These are phyloP conservation scores for Rugosomyces carneus DNA, from an alignment of 1,284 basidiomycete genomes.

Conservation along the genomic window DNA sequence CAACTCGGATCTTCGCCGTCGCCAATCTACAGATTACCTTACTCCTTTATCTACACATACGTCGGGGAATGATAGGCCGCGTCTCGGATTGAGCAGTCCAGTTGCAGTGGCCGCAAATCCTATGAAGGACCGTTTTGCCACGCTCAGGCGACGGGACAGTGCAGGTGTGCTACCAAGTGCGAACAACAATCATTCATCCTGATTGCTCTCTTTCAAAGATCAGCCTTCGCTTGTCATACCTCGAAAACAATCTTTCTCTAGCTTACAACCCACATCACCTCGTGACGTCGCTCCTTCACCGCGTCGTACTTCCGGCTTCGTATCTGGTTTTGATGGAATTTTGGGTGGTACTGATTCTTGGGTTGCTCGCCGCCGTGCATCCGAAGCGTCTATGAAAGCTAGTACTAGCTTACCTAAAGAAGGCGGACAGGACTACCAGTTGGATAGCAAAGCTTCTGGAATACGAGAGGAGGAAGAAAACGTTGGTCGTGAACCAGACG, in stretches of 20 bases:
- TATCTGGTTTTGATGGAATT: constrained; percentile 66
- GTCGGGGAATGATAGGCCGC: constrained; percentile 48
- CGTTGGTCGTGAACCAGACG: constrained; percentile 5
- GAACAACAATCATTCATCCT: constrained; percentile 2
- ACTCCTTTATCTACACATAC: constrained; percentile 47
- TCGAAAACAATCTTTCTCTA: constrained; percentile 67
- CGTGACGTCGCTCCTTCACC: constrained; percentile 62
- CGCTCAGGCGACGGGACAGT: constrained; percentile 61
- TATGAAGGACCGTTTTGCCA: constrained; percentile 59
- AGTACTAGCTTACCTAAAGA: constrained; percentile 31
- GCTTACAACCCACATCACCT: constrained; percentile 49
- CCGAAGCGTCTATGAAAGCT: constrained; percentile 43
- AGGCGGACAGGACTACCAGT: constrained; percentile 31
- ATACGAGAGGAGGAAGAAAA: constrained; percentile 60
- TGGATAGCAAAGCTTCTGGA: constrained; percentile 34
- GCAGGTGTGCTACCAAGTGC: constrained; percentile 39
- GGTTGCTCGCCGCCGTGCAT: constrained; percentile 53
- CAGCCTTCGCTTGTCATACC: constrained; percentile 33
- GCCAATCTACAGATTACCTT: constrained; percentile 68
- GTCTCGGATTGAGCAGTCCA: constrained; percentile 42
- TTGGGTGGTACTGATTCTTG: constrained; percentile 61
- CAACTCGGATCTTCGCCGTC: constrained; percentile 76
- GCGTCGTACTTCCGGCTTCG: constrained; percentile 49
- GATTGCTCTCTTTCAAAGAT: constrained; percentile 22
- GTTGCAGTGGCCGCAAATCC: constrained; percentile 45